Base-by-base conservation (phyloP, 2,329 filamentous ascomycete genomes). In the Zymoseptoria brevis region DNA sequence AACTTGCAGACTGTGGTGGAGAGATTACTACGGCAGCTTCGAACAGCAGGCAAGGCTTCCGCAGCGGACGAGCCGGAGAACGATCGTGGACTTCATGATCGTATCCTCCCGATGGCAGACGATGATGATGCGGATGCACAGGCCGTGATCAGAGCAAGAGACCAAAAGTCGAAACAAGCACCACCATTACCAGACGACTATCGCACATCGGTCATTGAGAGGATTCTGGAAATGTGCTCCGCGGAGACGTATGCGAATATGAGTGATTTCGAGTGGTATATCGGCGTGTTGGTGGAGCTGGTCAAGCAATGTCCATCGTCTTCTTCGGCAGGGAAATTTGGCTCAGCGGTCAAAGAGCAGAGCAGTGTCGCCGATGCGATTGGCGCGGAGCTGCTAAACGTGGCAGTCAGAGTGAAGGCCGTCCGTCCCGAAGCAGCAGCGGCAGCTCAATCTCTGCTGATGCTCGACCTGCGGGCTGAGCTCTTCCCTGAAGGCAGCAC, bases 201-300 rank as follows among this genome's bases (percentile, higher is more conserved):
- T 73, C 87, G 87, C 55, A 78, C 86, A 45, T 89, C 89, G 67
- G 90, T 96, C 19, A 90, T 97, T 56, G 82, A 83, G 58, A 84
- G 89, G 60, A 90, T 97, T 61, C 73, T 97, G 9, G 85, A 87
- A 61, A 96, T 99, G 85, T 97, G 93, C 73, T 89, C 90, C 8
- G 85, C 86, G 64, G 88, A 92, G 64, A 96, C 91, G 62, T 99
- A 97, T 72, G 82, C 83, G 48, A 90, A 91, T 69, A 80, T 99
- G 53, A 78, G 82, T 56, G 93, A 99, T 71, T 99, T 99, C 72
- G 93, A 96, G 66, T 99, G 94, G 94, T 97, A 97, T 73, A 88
- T 97, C 65, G 89, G 94, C 65, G 84, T 96, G 26, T 77, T 99
- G 29, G 87, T 90, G 4, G 90, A 96, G 71, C 81, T 99, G 13